Conservation (phyloP, 2,329 filamentous ascomycete genomes). For the Colletotrichum tabaci region DNA sequence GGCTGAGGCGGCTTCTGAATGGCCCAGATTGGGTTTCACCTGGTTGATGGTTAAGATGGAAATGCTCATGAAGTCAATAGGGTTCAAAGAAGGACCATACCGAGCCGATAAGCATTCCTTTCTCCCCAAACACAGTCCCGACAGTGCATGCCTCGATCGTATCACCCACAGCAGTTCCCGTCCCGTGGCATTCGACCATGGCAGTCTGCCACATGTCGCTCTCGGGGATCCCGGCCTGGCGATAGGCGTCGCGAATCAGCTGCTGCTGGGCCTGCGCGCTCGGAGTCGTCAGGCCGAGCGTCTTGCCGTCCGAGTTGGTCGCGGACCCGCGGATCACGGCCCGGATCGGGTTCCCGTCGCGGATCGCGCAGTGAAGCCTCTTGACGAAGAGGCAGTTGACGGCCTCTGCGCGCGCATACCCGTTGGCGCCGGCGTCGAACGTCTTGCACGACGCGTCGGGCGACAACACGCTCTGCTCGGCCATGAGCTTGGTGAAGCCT, state of each 20-base stretch:
- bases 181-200: conserved; percentile 57
- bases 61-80: too few relatives aligned
- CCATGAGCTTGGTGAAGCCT: not conserved
- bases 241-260: conserved; percentile 49
- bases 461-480: conserved; percentile 43
- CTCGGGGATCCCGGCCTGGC: conserved; percentile 29
- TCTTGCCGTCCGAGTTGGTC: conserved; percentile 54
- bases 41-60: conserved; percentile 44
- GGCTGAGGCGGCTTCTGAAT: conserved; percentile 53
- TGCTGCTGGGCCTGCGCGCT: conserved; percentile 47
- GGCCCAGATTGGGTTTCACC: conserved; percentile 58
- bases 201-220: conserved; percentile 48
- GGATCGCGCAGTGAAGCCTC: conserved; percentile 55
- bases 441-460: conserved; percentile 47
- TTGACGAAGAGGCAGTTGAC: conserved; percentile 57
- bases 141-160: conserved; percentile 57
- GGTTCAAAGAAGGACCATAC: not conserved
- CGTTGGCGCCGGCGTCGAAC: conserved; percentile 59
- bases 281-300: conserved; percentile 55
- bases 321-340: conserved; percentile 49
- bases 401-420: conserved; percentile 59
- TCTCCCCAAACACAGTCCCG: conserved; percentile 48
- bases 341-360: conserved; percentile 54
- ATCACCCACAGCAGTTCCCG: conserved; percentile 57
- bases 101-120: conserved; percentile 49